Evolutionary conservation across 208 protist genomes (phyloP).

Genomic region (Leishmania lainsoni): DNA sequence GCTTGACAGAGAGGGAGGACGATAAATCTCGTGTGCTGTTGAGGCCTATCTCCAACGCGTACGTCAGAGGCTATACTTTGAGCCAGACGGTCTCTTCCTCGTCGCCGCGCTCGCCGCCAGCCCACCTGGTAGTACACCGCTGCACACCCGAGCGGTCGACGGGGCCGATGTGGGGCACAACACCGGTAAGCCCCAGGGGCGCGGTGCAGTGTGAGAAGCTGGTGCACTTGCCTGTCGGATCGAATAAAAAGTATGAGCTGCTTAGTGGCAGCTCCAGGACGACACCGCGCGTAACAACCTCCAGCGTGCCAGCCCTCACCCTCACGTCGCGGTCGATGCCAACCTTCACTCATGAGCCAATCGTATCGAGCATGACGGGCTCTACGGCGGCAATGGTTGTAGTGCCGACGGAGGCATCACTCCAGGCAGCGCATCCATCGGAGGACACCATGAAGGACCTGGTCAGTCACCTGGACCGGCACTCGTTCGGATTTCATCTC

Average conservation of each 20-base stretch:
- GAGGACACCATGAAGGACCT: conserved; percentile 12
- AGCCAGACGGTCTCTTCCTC: background rate
- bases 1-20: too few relatives aligned
- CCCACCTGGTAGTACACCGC: background rate
- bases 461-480: conserved; percentile 24
- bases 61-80: background rate
- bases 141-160: background rate
- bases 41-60: background rate
- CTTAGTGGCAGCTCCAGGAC: background rate
- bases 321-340: background rate
- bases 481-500: conserved; percentile 26
- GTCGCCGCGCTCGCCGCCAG: background rate
- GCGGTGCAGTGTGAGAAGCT: conserved; percentile 2
- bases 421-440: background rate
- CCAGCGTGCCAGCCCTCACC: too few relatives aligned
- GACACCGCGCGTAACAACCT: background rate
- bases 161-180: background rate
- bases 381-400: background rate
- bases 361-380: background rate
- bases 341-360: background rate
- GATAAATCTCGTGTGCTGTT: background rate
- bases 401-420: background rate
- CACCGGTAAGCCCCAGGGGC: background rate
- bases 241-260: background rate
- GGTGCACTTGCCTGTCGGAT: background rate